Evolutionary conservation across 2,329 filamentous ascomycete species (phyloP).

Genomic region (Botrytis medusae): DNA sequence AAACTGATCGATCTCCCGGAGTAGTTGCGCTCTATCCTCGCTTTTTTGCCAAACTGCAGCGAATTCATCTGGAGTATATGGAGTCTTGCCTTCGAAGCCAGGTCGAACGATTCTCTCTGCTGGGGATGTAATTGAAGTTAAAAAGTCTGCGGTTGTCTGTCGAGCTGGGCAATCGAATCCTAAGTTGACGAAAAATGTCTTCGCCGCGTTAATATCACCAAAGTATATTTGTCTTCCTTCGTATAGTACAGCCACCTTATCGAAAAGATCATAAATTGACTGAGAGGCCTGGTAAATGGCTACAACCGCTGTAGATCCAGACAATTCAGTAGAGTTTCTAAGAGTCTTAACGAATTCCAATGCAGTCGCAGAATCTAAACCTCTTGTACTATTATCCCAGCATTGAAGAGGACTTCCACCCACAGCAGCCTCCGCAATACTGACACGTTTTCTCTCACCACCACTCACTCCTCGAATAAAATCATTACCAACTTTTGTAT

Average conservation of each 20-base stretch:
- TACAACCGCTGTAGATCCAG: slow-evolving; percentile 60
- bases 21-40: slow-evolving; percentile 44
- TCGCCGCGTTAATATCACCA: slow-evolving; percentile 62
- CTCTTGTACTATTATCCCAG: slow-evolving; percentile 76
- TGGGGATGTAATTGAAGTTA: slow-evolving; percentile 70
- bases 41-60: slow-evolving; percentile 52
- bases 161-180: slow-evolving; percentile 71
- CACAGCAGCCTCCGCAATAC: slow-evolving; percentile 72
- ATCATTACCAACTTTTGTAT: slow-evolving; percentile 74
- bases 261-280: slow-evolving; percentile 62
- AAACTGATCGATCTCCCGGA: slow-evolving; percentile 54
- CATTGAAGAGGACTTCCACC: slow-evolving; percentile 62
- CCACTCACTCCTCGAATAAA: slow-evolving; percentile 70
- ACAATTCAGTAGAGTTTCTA: slow-evolving; percentile 63
- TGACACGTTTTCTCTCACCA: slow-evolving; percentile 76
- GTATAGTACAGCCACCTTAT: slow-evolving; percentile 68
- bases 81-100: slow-evolving; percentile 58
- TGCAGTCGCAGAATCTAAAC: slow-evolving; percentile 72
- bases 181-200: slow-evolving; percentile 66
- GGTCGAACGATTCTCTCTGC: slow-evolving; percentile 56
- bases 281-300: slow-evolving; percentile 73
- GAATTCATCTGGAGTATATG: slow-evolving; percentile 56
- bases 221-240: slow-evolving; percentile 72
- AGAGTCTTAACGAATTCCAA: slow-evolving; percentile 71
- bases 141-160: slow-evolving; percentile 59